A percentile compares a stretch with the other conserved stretches of the same genome.
Conservation (phyloP, 1,139 yeast genomes). For the Suhomyces panamericanus region DNA sequence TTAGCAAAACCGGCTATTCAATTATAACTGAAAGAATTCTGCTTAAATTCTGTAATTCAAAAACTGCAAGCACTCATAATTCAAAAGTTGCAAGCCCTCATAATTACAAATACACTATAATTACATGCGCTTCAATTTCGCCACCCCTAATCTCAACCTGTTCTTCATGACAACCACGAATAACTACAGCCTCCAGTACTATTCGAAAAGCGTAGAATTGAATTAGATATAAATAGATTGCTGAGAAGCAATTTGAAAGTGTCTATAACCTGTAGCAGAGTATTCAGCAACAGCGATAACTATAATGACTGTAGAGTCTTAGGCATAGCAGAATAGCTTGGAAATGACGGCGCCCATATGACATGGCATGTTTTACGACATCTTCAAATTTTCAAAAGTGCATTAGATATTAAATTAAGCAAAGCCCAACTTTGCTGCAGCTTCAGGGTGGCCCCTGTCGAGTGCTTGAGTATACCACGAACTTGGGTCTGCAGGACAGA, state of each 20-base stretch:
- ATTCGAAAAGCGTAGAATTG: neutral
- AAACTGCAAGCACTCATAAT: too few relatives aligned
- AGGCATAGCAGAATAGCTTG: neutral
- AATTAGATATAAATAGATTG: neutral
- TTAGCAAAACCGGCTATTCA: too few relatives aligned
- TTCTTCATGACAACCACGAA: neutral
- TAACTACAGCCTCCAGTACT: too few relatives aligned
- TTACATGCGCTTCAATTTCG: too few relatives aligned
- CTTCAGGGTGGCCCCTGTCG: slow-evolving; percentile 19
- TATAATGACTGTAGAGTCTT: neutral
- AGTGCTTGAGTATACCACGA: slow-evolving; percentile 18
- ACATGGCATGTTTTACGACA: neutral
- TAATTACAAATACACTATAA: too few relatives aligned
- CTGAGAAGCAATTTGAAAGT: neutral
- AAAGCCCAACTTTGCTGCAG: slow-evolving; percentile 18
- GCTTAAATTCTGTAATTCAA: too few relatives aligned
- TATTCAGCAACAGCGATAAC: neutral
- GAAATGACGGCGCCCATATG: neutral
- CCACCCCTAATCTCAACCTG: neutral
- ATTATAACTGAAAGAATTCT: too few relatives aligned
- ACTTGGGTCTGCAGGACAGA: slow-evolving; percentile 14
- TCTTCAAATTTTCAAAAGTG: slow-evolving; percentile 2
- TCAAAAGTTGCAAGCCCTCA: too few relatives aligned
- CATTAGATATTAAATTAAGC: slow-evolving; percentile 10
- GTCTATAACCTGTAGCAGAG: neutral